Evolutionary conservation across 352 stramenopile species (phyloP).

Genomic region (Phytophthora niederhauseri): DNA sequence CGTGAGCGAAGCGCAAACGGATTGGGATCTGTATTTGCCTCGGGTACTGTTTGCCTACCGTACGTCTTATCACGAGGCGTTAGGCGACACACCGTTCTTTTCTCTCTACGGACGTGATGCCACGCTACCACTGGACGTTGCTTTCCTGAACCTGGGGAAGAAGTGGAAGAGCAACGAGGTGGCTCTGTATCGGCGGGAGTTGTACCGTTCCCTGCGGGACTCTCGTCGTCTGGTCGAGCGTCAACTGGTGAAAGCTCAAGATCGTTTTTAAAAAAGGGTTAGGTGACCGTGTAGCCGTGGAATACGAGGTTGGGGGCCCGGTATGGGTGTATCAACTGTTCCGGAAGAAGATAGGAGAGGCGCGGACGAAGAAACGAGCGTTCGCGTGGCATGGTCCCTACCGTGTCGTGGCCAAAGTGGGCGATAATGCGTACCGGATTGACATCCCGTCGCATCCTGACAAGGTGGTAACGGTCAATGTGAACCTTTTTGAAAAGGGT

Average conservation of each 20-base stretch:
- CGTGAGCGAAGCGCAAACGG: too few relatives aligned
- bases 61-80: conserved; percentile 9
- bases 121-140: conserved; percentile 4
- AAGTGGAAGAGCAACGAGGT: conserved; percentile 22
- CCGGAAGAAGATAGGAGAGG: not conserved
- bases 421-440: not conserved
- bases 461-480: conserved; percentile 6
- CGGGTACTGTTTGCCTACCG: too few relatives aligned
- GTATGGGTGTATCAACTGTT: conserved; percentile 19
- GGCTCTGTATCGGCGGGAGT: not conserved
- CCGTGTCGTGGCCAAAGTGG: not conserved
- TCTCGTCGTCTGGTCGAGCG: conserved; percentile 4
- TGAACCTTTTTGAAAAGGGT: conserved; percentile 11
- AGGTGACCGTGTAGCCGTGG: not conserved
- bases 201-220: not conserved
- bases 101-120: conserved; percentile 5
- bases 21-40: too few relatives aligned
- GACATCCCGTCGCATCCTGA: conserved; percentile 6
- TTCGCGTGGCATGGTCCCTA: conserved; percentile 20
- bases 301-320: not conserved
- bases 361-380: conserved; percentile 2
- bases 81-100: conserved; percentile 17
- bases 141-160: conserved; percentile 13
- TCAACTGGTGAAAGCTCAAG: conserved; percentile 9
- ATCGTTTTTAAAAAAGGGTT: not conserved